A percentile compares a stretch with the other conserved stretches of the same genome.
Conservation (phyloP, 1,139 yeast species). For the Wickerhamomyces sp. region DNA sequence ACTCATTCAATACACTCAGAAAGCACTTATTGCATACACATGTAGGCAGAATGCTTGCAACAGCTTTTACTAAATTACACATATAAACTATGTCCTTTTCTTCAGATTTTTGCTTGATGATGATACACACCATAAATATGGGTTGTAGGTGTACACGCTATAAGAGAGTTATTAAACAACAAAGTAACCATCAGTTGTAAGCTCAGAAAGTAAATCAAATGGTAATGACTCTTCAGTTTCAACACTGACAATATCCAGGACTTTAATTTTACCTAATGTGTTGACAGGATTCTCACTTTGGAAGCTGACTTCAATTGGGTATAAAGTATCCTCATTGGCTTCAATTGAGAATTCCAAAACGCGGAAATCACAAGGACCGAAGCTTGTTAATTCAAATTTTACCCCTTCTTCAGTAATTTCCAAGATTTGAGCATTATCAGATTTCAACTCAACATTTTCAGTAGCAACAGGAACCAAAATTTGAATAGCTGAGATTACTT, state of each 20-base stretch:
- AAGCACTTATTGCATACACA: no score
- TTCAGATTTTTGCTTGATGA: no score
- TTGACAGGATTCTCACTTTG: slow-evolving; percentile 30
- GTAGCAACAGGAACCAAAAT: slow-evolving; percentile 64
- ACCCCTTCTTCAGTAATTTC: slow-evolving; percentile 59
- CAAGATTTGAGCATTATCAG: slow-evolving; percentile 38
- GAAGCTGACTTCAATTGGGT: slow-evolving; percentile 71
- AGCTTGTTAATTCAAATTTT: slow-evolving; percentile 46
- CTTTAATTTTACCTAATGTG: slow-evolving; percentile 43
- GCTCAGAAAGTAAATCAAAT: slow-evolving; percentile 61
- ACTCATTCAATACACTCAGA: no score
- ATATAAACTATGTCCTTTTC: no score
- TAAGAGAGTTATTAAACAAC: slow-evolving; percentile 38
- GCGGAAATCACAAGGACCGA: slow-evolving; percentile 54
- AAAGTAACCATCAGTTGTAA: slow-evolving; percentile 61
- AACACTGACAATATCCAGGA: slow-evolving; percentile 37
- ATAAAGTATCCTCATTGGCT: slow-evolving; percentile 77
- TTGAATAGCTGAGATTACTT: slow-evolving; percentile 49
- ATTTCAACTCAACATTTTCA: slow-evolving; percentile 52
- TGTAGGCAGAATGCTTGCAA: no score
- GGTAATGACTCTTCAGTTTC: slow-evolving; percentile 51
- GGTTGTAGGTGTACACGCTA: no score
- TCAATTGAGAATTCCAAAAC: slow-evolving; percentile 78
- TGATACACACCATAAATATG: no score
- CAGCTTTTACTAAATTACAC: no score